A percentile compares a stretch with the other conserved stretches of the same genome.
Evolutionary conservation across 1,139 yeast species (phyloP).

Genomic region (Scheffersomyces cryptocercus): DNA sequence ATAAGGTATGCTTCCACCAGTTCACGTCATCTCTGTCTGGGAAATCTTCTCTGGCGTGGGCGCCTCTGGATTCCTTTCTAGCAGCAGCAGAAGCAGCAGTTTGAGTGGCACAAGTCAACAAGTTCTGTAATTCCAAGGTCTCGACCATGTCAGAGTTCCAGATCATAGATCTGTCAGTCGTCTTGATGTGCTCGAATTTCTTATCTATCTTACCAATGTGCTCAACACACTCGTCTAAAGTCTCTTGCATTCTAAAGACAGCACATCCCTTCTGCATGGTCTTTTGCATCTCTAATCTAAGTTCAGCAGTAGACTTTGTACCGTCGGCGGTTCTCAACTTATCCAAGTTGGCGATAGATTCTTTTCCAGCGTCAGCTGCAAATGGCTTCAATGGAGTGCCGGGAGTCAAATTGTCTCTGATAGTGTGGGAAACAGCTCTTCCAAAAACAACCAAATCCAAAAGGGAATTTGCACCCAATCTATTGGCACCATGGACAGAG

Average conservation of each 20-base stretch:
- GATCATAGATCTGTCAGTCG: constrained; percentile 93
- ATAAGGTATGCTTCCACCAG: constrained; percentile 23
- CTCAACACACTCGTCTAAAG: constrained; percentile 86
- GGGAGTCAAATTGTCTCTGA: constrained; percentile 78
- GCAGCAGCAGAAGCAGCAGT: constrained; percentile 92
- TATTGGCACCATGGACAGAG: constrained; percentile 97
- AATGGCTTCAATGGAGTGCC: constrained; percentile 75
- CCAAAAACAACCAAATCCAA: constrained; percentile 96
- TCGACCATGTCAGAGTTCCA: constrained; percentile 97
- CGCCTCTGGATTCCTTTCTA: constrained; percentile 22
- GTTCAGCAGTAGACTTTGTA: constrained; percentile 74
- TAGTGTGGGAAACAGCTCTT: constrained; percentile 93
- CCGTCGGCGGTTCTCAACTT: constrained; percentile 82
- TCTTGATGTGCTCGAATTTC: constrained; percentile 64
- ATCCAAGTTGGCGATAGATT: constrained; percentile 87
- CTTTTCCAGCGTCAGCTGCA: constrained; percentile 81
- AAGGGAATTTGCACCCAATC: constrained; percentile 95
- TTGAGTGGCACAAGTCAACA: constrained; percentile 94
- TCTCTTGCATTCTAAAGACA: constrained; percentile 89
- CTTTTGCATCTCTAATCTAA: constrained; percentile 88
- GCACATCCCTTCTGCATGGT: constrained; percentile 96
- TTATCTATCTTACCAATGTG: constrained; percentile 74
- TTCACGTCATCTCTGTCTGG: constrained; percentile 20
- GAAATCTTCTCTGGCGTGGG: constrained; percentile 23
- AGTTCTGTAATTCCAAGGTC: constrained; percentile 91